Evolutionary conservation across 2,329 filamentous ascomycete species (phyloP).

Genomic region (Aspergillus spinulosporus): DNA sequence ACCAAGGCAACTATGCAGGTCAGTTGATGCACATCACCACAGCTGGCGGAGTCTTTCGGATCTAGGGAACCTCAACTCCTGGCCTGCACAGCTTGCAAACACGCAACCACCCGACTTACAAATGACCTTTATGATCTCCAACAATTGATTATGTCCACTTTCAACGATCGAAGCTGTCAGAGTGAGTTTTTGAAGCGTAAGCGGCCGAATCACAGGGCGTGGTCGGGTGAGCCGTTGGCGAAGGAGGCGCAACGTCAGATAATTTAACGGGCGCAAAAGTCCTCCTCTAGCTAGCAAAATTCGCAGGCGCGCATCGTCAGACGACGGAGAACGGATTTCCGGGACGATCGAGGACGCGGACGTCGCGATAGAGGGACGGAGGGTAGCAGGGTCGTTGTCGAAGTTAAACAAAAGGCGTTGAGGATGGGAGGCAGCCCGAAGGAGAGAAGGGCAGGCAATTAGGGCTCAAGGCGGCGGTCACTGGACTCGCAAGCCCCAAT

Average conservation of each 20-base stretch:
- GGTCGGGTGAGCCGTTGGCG: slow-evolving; percentile 24
- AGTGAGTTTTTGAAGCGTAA: background rate
- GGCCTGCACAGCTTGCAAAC: slow-evolving; percentile 6
- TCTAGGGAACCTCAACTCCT: slow-evolving; percentile 16
- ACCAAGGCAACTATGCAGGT: background rate
- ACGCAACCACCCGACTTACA: slow-evolving; percentile 9
- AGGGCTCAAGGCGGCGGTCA: slow-evolving; percentile 37
- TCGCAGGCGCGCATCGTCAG: slow-evolving; percentile 16
- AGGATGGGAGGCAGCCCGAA: slow-evolving; percentile 21
- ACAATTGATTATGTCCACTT: background rate
- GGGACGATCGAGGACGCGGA: slow-evolving; percentile 12
- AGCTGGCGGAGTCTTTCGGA: slow-evolving; percentile 11
- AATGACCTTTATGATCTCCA: slow-evolving; percentile 3
- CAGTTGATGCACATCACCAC: slow-evolving; percentile 13
- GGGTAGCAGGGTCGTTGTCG: slow-evolving; percentile 6
- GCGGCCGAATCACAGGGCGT: slow-evolving; percentile 15
- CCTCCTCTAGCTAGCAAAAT: slow-evolving; percentile 18
- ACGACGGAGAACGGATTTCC: slow-evolving; percentile 13
- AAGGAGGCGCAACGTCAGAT: slow-evolving; percentile 21
- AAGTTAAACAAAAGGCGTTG: background rate
- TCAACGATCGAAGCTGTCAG: background rate
- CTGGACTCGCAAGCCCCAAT: slow-evolving; percentile 33
- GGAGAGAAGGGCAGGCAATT: slow-evolving; percentile 33
- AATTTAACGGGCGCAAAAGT: slow-evolving; percentile 20
- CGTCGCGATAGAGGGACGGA: slow-evolving; percentile 2